Percentiles rank a stretch among this genome's conserved stretches.
phyloP scores from a whole-genome alignment of 768 basidiomycete species.

The Pulveroboletus sp. region DNA sequence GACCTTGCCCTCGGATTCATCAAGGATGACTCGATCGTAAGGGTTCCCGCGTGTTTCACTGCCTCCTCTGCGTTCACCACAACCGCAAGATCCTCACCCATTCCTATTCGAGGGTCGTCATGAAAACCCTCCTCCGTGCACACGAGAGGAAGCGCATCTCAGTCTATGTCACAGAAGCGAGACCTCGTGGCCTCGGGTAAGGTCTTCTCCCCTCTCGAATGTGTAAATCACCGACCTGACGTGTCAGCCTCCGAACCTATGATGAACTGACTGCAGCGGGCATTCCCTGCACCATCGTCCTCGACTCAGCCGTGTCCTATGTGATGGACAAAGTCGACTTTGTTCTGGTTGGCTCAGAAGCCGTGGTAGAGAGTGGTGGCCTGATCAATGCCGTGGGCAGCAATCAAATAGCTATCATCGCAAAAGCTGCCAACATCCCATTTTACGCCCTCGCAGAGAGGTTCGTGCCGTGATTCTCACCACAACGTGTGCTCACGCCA shows the following conservation, averaged over 20 bases:
- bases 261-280: conserved; percentile 82
- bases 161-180: conserved; percentile 96
- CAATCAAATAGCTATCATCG: conserved; percentile 95
- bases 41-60: conserved; percentile 25
- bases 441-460: conserved; percentile 95
- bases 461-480: conserved; percentile 35
- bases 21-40: conserved; percentile 87
- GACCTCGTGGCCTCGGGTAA: conserved; percentile 84
- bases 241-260: conserved; percentile 80
- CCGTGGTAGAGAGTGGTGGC: conserved; percentile 95
- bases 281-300: conserved; percentile 89
- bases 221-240: conserved; percentile 5
- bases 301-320: conserved; percentile 96
- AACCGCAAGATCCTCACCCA: conserved; percentile 83
- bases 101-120: conserved; percentile 93
- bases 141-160: conserved; percentile 91
- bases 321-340: conserved; percentile 96
- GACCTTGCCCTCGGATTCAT: conserved; percentile 87
- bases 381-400: conserved; percentile 91
- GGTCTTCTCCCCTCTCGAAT: conserved; percentile 25
- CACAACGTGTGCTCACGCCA: conserved; percentile 18
- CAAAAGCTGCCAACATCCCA: conserved; percentile 90
- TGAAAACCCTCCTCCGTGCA: conserved; percentile 86
- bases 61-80: conserved; percentile 12
- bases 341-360: conserved; percentile 95